Evolutionary conservation across 345 rosid genomes (phyloP).

Genomic region (Salix brachista): DNA sequence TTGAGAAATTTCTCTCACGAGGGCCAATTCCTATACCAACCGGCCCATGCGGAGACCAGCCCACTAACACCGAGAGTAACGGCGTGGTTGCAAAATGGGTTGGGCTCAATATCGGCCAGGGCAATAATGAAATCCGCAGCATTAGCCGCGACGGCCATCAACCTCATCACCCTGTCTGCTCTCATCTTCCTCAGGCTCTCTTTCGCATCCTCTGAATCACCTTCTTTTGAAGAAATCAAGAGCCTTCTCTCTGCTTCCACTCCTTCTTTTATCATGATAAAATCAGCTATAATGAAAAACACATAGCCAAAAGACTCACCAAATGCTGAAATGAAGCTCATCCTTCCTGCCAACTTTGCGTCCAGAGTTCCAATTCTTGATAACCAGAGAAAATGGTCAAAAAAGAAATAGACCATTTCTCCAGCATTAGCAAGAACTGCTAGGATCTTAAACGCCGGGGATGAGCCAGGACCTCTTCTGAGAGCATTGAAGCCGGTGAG

Average conservation of each 20-base stretch:
- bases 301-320: conserved; percentile 96
- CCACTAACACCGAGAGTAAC: conserved; percentile 82
- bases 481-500: conserved; percentile 90
- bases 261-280: conserved; percentile 56
- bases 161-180: conserved; percentile 68
- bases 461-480: conserved; percentile 64
- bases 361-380: conserved; percentile 82
- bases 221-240: conserved; percentile 21
- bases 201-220: conserved; percentile 23
- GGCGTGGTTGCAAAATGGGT: conserved; percentile 75
- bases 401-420: conserved; percentile 94
- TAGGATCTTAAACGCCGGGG: conserved; percentile 41
- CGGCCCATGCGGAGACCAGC: conserved; percentile 95
- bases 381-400: conserved; percentile 92
- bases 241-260: conserved; percentile 44
- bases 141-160: conserved; percentile 85
- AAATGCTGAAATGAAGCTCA: conserved; percentile 94
- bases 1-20: conserved; percentile 21
- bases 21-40: conserved; percentile 98
- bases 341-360: conserved; percentile 51
- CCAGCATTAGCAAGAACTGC: conserved; percentile 80
- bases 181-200: conserved; percentile 44
- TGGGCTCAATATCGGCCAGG: conserved; percentile 78
- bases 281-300: conserved; percentile 66
- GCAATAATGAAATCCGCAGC: conserved; percentile 84